Conservation (phyloP, 371 early-diverging fungal genomes). For the Gilbertella persicaria region DNA sequence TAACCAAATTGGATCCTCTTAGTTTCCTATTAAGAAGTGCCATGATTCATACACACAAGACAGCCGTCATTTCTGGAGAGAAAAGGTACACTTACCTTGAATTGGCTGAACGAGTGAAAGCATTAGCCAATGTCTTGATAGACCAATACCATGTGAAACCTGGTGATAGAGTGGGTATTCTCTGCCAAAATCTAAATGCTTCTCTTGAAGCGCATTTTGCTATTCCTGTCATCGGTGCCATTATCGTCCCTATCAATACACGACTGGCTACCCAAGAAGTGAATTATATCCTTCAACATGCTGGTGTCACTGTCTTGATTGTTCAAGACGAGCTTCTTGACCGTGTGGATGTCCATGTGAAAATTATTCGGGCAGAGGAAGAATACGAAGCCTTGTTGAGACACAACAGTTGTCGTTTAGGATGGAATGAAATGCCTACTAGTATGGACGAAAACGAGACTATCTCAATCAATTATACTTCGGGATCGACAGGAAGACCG, state of each 20-base stretch:
- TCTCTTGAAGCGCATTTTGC: conserved; percentile 66
- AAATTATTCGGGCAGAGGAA: no score
- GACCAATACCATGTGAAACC: conserved; percentile 19
- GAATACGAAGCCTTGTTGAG: conserved; percentile 1
- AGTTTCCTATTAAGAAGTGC: conserved; percentile 57
- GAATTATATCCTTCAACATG: conserved; percentile 60
- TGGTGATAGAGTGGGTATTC: conserved; percentile 57
- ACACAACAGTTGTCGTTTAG: conserved; percentile 16
- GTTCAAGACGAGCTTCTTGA: conserved; percentile 53
- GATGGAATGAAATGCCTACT: conserved; percentile 55
- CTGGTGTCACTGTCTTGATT: conserved; percentile 55
- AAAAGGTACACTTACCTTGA: conserved; percentile 42
- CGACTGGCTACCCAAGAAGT: conserved; percentile 62
- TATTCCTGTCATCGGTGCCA: conserved; percentile 61
- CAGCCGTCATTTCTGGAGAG: conserved; percentile 49
- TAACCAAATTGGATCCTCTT: conserved; percentile 46
- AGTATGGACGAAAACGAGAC: conserved; percentile 52
- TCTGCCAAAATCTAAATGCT: conserved; percentile 64
- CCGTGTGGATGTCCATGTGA: conserved; percentile 7
- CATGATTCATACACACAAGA: conserved; percentile 49
- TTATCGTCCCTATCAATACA: conserved; percentile 68
- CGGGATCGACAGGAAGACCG: conserved; percentile 68
- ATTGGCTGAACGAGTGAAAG: conserved; percentile 43
- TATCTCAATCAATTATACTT: conserved; percentile 64
- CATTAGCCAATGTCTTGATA: conserved; percentile 46